These are phyloP conservation scores for Colletotrichum lentis DNA, from an alignment of 2,329 filamentous ascomycete genomes.

Conservation along the genomic window DNA sequence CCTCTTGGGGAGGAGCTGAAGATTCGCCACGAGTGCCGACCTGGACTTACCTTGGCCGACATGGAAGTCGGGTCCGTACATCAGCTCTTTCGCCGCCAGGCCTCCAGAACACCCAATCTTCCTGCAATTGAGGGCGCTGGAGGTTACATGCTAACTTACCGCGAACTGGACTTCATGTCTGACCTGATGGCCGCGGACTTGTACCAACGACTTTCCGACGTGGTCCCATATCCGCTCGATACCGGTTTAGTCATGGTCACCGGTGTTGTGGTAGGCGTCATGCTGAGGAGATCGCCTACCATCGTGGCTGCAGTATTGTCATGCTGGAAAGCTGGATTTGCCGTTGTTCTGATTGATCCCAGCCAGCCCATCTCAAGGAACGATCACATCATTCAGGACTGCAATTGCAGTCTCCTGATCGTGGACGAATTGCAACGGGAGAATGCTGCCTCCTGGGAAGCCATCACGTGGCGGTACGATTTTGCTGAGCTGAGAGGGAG, in stretches of 20 bases:
- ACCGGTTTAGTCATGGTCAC: neutral
- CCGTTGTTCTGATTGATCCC: slow-evolving; percentile 14
- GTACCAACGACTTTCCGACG: neutral
- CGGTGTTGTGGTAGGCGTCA: slow-evolving; percentile 1
- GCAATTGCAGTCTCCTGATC: slow-evolving; percentile 12
- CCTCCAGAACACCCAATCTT: slow-evolving; percentile 9
- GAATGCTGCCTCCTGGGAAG: slow-evolving; percentile 9
- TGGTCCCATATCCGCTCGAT: neutral
- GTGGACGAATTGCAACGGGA: slow-evolving; percentile 9
- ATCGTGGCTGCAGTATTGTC: slow-evolving; percentile 7
- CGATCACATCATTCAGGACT: slow-evolving; percentile 8
- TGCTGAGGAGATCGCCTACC: slow-evolving; percentile 5
- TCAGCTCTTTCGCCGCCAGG: slow-evolving; percentile 11
- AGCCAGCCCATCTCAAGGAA: slow-evolving; percentile 6
- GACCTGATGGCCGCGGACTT: slow-evolving; percentile 6
- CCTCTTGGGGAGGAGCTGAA: neutral
- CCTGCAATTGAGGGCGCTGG: slow-evolving; percentile 15
- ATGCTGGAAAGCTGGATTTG: slow-evolving; percentile 18
- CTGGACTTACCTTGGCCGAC: neutral
- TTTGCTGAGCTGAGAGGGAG: neutral
- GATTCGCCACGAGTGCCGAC: slow-evolving; percentile 2
- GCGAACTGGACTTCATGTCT: slow-evolving; percentile 12
- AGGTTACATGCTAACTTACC: slow-evolving; percentile 5
- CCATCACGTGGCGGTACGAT: slow-evolving; percentile 7
- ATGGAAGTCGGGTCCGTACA: slow-evolving; percentile 1